Conservation (phyloP, 768 basidiomycete species). For the Tephrocybe sp. region DNA sequence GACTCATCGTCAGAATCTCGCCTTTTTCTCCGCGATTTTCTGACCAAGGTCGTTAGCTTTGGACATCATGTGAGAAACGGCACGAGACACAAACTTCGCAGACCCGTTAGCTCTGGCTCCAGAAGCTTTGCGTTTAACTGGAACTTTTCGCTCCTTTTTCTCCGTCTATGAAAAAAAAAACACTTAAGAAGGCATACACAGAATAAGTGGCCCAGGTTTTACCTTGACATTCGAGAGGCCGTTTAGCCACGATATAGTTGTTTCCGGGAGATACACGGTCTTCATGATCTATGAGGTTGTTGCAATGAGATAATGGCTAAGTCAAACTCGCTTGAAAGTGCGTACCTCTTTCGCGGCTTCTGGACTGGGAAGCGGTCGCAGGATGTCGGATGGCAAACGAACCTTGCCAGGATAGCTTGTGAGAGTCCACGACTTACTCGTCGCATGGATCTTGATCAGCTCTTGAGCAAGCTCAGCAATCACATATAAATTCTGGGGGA, state of each 20-base stretch:
- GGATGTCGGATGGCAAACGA: conserved; percentile 78
- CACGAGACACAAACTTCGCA: conserved; percentile 39
- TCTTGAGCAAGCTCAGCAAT: conserved; percentile 89
- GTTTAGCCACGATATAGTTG: conserved; percentile 56
- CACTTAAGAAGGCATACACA: conserved; percentile 6
- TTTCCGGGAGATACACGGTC: conserved; percentile 66
- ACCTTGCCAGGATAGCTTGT: conserved; percentile 80
- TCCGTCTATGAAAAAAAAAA: conserved; percentile 25
- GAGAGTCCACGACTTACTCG: conserved; percentile 70
- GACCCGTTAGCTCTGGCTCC: conserved; percentile 44
- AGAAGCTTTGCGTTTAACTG: conserved; percentile 56
- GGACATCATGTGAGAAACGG: not conserved
- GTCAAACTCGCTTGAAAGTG: not conserved
- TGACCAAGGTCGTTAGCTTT: conserved; percentile 14
- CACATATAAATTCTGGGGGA: conserved; percentile 78
- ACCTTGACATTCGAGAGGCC: conserved; percentile 46
- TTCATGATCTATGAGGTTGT: conserved; percentile 54
- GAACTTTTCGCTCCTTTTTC: conserved; percentile 48
- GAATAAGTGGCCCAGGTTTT: not conserved
- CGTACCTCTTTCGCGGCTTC: conserved; percentile 66
- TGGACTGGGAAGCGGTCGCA: conserved; percentile 64
- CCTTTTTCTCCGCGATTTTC: conserved; percentile 37
- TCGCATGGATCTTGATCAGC: conserved; percentile 72
- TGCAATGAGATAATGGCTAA: not conserved
- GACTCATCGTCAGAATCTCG: conserved; percentile 37